Conservation (phyloP, 306 rosid genomes). For the Crotalaria pallida region DNA sequence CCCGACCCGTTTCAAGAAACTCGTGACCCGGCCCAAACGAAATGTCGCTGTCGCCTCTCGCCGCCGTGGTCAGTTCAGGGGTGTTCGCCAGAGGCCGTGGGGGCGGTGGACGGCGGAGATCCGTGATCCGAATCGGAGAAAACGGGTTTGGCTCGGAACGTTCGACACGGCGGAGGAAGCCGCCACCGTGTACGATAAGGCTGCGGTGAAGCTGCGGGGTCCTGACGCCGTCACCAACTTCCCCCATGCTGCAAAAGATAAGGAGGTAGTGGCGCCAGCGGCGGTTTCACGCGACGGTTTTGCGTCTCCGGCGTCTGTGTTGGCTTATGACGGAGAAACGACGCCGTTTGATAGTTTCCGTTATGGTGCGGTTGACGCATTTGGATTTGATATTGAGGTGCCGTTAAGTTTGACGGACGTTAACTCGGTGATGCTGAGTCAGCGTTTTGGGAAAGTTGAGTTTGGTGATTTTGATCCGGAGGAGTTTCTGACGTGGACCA, state of each 20-base stretch:
- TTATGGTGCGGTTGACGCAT: constrained; percentile 37
- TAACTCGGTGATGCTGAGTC: constrained; percentile 23
- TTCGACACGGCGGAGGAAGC: constrained; percentile 85
- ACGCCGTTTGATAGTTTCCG: constrained; percentile 23
- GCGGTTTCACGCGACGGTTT: constrained; percentile 15
- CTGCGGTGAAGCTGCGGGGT: constrained; percentile 61
- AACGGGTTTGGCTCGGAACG: constrained; percentile 81
- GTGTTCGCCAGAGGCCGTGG: constrained; percentile 86
- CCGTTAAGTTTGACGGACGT: constrained; percentile 44
- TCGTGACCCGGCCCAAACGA: neutral
- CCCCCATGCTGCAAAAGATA: constrained; percentile 22
- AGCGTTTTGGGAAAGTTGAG: constrained; percentile 39
- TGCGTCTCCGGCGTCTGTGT: constrained; percentile 59
- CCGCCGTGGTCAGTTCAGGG: constrained; percentile 34
- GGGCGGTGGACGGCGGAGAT: constrained; percentile 89
- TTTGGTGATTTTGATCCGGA: constrained; percentile 70
- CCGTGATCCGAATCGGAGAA: constrained; percentile 58
- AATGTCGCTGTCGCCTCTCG: neutral
- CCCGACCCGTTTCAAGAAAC: constrained; percentile 20
- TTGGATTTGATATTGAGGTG: constrained; percentile 40
- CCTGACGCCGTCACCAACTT: constrained; percentile 64
- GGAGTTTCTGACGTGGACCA: constrained; percentile 46
- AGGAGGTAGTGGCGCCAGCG: neutral
- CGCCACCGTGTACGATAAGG: constrained; percentile 62
- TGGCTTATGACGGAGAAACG: constrained; percentile 25